Evolutionary conservation across 768 basidiomycete species (phyloP).

Genomic region (Naematelia aurantialba): DNA sequence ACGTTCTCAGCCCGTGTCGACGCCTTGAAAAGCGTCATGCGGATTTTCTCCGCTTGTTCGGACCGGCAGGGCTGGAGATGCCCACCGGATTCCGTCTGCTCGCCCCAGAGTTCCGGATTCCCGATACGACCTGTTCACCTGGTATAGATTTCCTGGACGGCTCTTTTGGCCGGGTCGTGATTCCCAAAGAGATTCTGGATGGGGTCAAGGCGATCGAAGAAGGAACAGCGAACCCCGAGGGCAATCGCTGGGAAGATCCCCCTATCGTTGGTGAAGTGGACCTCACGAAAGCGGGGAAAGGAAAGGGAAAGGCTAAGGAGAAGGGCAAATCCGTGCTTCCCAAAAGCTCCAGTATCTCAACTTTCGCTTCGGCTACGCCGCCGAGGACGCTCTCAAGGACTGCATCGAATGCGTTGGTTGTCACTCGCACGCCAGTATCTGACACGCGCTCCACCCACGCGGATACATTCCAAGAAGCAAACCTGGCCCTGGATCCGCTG

Average conservation of each 20-base stretch:
- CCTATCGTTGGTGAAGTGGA: background rate
- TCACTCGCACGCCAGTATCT: background rate
- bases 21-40: constrained; percentile 7
- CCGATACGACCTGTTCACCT: background rate
- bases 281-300: background rate
- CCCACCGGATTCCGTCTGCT: constrained; percentile 5
- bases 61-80: constrained; percentile 5
- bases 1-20: background rate
- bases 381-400: background rate
- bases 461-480: too few relatives aligned
- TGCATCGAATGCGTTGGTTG: background rate
- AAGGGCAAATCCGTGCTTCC: too few relatives aligned
- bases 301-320: background rate
- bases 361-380: background rate
- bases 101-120: constrained; percentile 2
- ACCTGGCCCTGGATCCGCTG: too few relatives aligned
- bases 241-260: background rate
- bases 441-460: background rate
- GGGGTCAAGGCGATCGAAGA: background rate
- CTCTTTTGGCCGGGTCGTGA: background rate
- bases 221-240: background rate
- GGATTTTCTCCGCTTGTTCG: constrained; percentile 9
- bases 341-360: background rate
- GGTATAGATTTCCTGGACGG: background rate
- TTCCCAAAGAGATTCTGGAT: background rate